Conservation (phyloP, 1,284 basidiomycete genomes). For the Entoloma clypeatum region DNA sequence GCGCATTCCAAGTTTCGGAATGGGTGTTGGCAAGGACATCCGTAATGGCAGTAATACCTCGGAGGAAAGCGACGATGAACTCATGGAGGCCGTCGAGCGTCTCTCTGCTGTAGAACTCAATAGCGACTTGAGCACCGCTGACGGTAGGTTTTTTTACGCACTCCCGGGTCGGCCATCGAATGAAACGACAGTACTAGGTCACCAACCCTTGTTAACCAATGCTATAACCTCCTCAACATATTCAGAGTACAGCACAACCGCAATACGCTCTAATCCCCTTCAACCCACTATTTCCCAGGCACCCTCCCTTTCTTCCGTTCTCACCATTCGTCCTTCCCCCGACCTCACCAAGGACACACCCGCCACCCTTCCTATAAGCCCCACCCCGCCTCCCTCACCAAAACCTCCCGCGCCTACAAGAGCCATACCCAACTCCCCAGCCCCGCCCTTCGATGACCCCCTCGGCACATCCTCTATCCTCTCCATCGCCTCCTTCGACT, state of each 20-base stretch:
- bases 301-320: conserved; percentile 65
- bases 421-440: conserved; percentile 10
- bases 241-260: conserved; percentile 67
- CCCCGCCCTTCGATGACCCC: conserved; percentile 25
- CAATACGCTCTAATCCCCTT: conserved; percentile 49
- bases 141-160: conserved; percentile 29
- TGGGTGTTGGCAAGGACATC: conserved; percentile 64
- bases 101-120: conserved; percentile 50
- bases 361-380: conserved; percentile 24
- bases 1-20: conserved; percentile 83
- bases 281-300: conserved; percentile 34
- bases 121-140: conserved; percentile 44
- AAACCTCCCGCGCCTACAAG: conserved; percentile 12
- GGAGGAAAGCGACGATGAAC: conserved; percentile 69
- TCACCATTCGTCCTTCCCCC: conserved; percentile 61
- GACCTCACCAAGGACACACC: conserved; percentile 42
- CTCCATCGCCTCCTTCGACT: conserved; percentile 60
- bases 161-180: conserved; percentile 3
- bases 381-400: conserved; percentile 23
- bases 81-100: conserved; percentile 61
- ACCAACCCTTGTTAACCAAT: conserved; percentile 55
- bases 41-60: conserved; percentile 32
- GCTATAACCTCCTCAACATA: conserved; percentile 27
- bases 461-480: conserved; percentile 46
- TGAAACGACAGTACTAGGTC: conserved; percentile 19